Evolutionary conservation across 192 early-diverging fungal genomes (phyloP).

Genomic region (Dissophora globulifera): DNA sequence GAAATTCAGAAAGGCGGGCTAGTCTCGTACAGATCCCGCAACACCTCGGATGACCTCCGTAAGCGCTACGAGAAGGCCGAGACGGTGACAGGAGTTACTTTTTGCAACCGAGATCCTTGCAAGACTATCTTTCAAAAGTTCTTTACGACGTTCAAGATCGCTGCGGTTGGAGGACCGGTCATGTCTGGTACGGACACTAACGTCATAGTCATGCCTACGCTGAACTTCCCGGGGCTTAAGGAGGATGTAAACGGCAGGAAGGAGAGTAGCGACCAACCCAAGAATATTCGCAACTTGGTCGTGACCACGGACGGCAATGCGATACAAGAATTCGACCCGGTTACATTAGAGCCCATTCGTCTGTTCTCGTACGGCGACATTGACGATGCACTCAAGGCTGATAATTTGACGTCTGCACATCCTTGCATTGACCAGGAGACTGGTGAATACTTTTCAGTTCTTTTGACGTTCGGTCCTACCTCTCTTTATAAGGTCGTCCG

Average conservation of each 20-base stretch:
- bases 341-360: conserved; percentile 50
- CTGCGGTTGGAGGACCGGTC: conserved; percentile 17
- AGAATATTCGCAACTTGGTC: conserved; percentile 29
- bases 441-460: conserved; percentile 46
- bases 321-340: conserved; percentile 54
- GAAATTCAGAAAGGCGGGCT: conserved; percentile 37
- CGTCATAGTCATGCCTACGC: conserved; percentile 15
- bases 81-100: conserved; percentile 26
- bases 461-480: conserved; percentile 50
- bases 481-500: conserved; percentile 46
- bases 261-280: not conserved
- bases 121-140: conserved; percentile 55
- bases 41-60: conserved; percentile 38
- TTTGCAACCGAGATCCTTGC: conserved; percentile 52
- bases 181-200: conserved; percentile 30
- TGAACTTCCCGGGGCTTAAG: conserved; percentile 28
- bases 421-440: conserved; percentile 53
- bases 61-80: conserved; percentile 31
- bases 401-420: conserved; percentile 53
- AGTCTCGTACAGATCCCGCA: conserved; percentile 40
- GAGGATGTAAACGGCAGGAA: not conserved
- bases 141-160: conserved; percentile 51
- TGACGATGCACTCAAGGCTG: conserved; percentile 31
- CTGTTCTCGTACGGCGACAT: conserved; percentile 45
- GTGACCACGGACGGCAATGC: conserved; percentile 58